phyloP scores from a whole-genome alignment of 495 filamentous ascomycete genomes.

The Daldinia caldariorum region DNA sequence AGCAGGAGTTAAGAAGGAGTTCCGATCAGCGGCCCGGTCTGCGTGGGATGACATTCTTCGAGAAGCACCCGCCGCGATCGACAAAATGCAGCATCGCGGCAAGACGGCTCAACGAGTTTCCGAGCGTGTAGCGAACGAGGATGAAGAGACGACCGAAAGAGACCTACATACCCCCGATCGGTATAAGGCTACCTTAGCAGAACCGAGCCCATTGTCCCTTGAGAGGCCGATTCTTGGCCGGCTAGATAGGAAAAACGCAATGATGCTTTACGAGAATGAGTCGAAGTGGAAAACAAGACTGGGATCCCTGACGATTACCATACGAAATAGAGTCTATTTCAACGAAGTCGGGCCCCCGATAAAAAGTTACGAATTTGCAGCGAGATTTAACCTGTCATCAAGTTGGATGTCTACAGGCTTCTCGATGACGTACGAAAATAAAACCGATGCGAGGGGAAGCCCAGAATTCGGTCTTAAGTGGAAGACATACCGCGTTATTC shows the following conservation, averaged over 20 bases:
- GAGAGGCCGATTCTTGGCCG: background rate
- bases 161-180: background rate
- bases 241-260: background rate
- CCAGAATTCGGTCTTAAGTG: conserved; percentile 4
- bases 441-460: conserved; percentile 22
- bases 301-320: background rate
- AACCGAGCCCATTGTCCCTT: background rate
- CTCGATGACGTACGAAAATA: conserved; percentile 18
- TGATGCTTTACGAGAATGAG: background rate
- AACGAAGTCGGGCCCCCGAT: background rate
- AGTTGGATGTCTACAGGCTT: conserved; percentile 28
- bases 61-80: background rate
- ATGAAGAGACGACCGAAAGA: background rate
- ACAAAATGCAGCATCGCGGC: conserved; percentile 7
- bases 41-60: conserved; percentile 11
- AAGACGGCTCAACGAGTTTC: background rate
- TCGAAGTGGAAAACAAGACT: background rate
- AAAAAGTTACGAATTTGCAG: conserved; percentile 14
- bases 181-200: background rate
- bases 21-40: conserved; percentile 14
- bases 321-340: conserved; percentile 13
- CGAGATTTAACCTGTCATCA: conserved; percentile 14
- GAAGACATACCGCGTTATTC: conserved; percentile 17
- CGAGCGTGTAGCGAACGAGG: background rate
- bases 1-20: conserved; percentile 19